Evolutionary conservation across 768 basidiomycete species (phyloP).

Genomic region (Russula foetens): DNA sequence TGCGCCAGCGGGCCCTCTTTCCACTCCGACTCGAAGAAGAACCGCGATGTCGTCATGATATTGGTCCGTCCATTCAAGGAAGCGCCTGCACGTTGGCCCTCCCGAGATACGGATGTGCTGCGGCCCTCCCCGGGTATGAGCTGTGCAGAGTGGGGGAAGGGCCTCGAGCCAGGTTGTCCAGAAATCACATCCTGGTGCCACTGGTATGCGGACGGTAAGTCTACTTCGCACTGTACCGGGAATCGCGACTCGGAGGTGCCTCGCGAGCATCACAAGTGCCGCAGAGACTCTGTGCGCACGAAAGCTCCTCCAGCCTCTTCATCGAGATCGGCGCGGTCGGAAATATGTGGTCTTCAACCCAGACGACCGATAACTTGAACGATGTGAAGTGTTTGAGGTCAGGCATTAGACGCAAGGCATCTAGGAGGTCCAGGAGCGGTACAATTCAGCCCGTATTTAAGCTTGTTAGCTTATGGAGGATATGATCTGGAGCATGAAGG

Average conservation of each 20-base stretch:
- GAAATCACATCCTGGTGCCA: neutral
- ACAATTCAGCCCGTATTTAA: neutral
- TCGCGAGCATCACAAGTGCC: slow-evolving; percentile 3
- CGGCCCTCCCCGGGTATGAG: neutral
- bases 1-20: neutral
- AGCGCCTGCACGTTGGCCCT: slow-evolving; percentile 7
- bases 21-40: slow-evolving; percentile 16
- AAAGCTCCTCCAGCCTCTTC: neutral
- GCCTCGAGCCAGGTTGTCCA: slow-evolving; percentile 2
- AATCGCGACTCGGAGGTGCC: neutral
- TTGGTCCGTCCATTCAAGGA: slow-evolving; percentile 5
- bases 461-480: too few relatives aligned
- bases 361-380: neutral
- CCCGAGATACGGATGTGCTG: slow-evolving; percentile 6
- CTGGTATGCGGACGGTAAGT: neutral
- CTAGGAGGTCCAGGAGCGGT: neutral
- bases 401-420: slow-evolving; percentile 2
- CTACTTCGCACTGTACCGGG: neutral
- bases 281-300: slow-evolving; percentile 7
- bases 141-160: neutral
- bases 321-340: neutral
- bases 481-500: too few relatives aligned
- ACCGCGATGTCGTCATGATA: neutral
- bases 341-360: neutral
- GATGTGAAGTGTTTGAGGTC: neutral